Percentiles rank a stretch among this genome's conserved stretches.
These are phyloP conservation scores for Chlorokybus atmophyticus DNA, from an alignment of 139 green algal species.

Conservation along the genomic window DNA sequence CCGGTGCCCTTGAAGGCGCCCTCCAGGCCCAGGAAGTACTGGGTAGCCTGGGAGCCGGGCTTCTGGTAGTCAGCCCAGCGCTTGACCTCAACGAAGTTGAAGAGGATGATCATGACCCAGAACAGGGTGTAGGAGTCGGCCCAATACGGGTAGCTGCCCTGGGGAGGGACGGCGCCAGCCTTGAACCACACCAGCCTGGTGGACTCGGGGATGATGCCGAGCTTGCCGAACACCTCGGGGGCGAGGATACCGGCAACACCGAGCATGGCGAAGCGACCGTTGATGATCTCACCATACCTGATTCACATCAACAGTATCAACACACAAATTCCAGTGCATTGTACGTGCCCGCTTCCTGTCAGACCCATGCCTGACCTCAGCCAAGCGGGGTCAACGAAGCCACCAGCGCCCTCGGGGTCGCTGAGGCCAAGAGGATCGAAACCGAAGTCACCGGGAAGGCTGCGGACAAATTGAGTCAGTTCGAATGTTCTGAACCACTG, in stretches of 20 bases:
- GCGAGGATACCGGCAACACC: slow-evolving; percentile 80
- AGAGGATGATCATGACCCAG: slow-evolving; percentile 77
- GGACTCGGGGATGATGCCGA: slow-evolving; percentile 62
- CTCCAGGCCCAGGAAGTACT: slow-evolving; percentile 95
- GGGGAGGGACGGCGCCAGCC: slow-evolving; percentile 76
- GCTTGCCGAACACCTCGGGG: slow-evolving; percentile 76
- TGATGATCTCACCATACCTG: slow-evolving; percentile 42
- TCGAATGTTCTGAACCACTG: too few species aligned
- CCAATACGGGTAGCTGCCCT: slow-evolving; percentile 60
- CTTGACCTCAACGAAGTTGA: slow-evolving; percentile 85
- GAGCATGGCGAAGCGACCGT: slow-evolving; percentile 81
- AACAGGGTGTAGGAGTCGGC: slow-evolving; percentile 85
- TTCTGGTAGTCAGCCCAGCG: slow-evolving; percentile 53
- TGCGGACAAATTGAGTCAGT: too few species aligned
- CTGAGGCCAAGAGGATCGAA: slow-evolving; percentile 82
- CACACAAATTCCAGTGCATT: neutral
- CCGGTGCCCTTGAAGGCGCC: slow-evolving; percentile 59
- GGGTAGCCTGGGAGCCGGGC: slow-evolving; percentile 77
- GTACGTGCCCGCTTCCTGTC: too few species aligned
- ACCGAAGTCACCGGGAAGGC: slow-evolving; percentile 63
- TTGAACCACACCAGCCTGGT: slow-evolving; percentile 73
- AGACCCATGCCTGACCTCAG: slow-evolving; percentile 63
- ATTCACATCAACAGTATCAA: neutral
- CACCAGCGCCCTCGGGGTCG: slow-evolving; percentile 76
- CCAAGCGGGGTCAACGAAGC: slow-evolving; percentile 88